Evolutionary conservation across 202 grass and related monocot genomes (phyloP).

Genomic region (Sporobolus alterniflorus): DNA sequence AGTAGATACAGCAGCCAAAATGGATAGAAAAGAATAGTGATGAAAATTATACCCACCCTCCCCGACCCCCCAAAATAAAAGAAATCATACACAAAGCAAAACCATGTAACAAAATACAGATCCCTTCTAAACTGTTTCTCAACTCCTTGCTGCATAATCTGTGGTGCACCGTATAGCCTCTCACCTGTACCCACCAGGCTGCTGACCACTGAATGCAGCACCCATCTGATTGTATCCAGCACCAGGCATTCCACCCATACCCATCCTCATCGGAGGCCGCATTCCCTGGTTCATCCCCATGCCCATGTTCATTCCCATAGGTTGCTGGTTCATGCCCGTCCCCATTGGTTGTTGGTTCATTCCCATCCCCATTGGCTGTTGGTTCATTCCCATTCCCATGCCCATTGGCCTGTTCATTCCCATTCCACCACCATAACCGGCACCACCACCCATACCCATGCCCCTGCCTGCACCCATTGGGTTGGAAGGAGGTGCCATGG

Average conservation of each 20-base stretch:
- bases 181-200: conserved; percentile 89
- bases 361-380: conserved; percentile 47
- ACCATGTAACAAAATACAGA: conserved; percentile 41
- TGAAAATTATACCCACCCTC: conserved; percentile 53
- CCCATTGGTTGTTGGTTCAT: conserved; percentile 17
- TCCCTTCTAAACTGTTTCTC: conserved; percentile 31
- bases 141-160: neutral
- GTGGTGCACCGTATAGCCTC: neutral
- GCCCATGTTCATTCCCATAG: neutral
- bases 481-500: conserved; percentile 61
- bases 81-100: conserved; percentile 51
- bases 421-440: conserved; percentile 55
- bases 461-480: conserved; percentile 57
- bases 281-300: conserved; percentile 71
- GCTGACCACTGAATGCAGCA: conserved; percentile 71
- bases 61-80: conserved; percentile 30
- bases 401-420: conserved; percentile 69
- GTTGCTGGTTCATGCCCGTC: conserved; percentile 19
- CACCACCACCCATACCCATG: conserved; percentile 51
- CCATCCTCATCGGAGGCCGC: conserved; percentile 67
- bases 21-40: conserved; percentile 62
- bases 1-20: conserved; percentile 56
- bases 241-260: conserved; percentile 57
- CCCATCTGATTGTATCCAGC: conserved; percentile 85
- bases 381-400: conserved; percentile 72